Conservation (phyloP, 768 basidiomycete species). For the Boletus edulis region DNA sequence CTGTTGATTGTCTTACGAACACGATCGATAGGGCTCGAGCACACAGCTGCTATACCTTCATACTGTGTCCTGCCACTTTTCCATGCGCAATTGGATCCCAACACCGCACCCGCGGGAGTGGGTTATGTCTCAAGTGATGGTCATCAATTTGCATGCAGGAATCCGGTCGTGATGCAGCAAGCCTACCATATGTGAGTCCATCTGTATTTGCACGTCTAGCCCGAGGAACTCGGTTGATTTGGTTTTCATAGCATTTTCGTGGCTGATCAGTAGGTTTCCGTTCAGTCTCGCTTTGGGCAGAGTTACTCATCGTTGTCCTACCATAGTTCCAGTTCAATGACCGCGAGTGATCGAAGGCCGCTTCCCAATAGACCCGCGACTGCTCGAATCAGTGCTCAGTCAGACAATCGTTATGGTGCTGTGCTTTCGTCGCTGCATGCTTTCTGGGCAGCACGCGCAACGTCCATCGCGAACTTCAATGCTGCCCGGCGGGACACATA, state of each 20-base stretch:
- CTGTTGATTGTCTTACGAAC: not conserved
- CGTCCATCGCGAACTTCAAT: slow-evolving; percentile 30
- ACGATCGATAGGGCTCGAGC: slow-evolving; percentile 46
- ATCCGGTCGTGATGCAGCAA: slow-evolving; percentile 50
- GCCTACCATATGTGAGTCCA: slow-evolving; percentile 57
- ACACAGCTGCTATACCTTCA: slow-evolving; percentile 46
- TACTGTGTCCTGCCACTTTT: slow-evolving; percentile 55
- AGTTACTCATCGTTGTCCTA: not conserved
- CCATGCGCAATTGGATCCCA: slow-evolving; percentile 38
- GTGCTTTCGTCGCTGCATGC: slow-evolving; percentile 53
- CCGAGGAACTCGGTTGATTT: not conserved
- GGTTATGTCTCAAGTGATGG: slow-evolving; percentile 58
- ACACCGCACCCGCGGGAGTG: slow-evolving; percentile 25
- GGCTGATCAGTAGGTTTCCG: slow-evolving; percentile 40
- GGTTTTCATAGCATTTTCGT: slow-evolving; percentile 45
- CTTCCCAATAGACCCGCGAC: slow-evolving; percentile 42
- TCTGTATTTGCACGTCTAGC: rapidly evolving
- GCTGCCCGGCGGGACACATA: slow-evolving; percentile 48
- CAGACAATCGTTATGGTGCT: slow-evolving; percentile 54
- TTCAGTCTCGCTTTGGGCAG: not conserved
- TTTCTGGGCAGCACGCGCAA: slow-evolving; percentile 55
- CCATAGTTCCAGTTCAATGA: slow-evolving; percentile 53
- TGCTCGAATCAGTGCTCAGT: slow-evolving; percentile 31
- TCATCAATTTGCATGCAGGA: slow-evolving; percentile 51
- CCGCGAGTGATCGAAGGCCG: slow-evolving; percentile 37